Percentiles rank a stretch among this genome's conserved stretches.
Conservation (phyloP, 352 stramenopile species). For the Phytophthora rubi region DNA sequence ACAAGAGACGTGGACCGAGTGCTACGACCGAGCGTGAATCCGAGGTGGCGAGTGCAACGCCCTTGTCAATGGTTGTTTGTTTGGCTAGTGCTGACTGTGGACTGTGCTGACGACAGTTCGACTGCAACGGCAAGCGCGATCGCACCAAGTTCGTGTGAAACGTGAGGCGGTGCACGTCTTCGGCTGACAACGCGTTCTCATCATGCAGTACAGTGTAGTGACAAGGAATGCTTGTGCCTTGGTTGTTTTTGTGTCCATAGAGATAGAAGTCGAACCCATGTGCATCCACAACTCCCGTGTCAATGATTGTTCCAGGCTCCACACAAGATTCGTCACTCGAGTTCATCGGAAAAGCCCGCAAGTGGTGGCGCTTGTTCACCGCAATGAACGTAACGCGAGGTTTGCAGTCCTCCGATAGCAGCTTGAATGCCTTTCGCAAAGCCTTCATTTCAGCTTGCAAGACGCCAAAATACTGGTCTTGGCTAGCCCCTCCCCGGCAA, state of each 20-base stretch:
- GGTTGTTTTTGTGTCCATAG: not conserved
- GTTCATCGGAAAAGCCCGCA: not conserved
- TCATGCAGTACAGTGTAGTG: not conserved
- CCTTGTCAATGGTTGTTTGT: not conserved
- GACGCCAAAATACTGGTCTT: not conserved
- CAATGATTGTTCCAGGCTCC: not conserved
- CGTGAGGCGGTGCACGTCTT: not conserved
- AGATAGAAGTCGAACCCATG: not conserved
- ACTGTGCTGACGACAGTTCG: conserved; percentile 44
- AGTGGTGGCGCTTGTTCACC: not conserved
- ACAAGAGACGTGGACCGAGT: not conserved
- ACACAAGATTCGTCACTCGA: not conserved
- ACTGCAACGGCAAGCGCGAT: conserved; percentile 84
- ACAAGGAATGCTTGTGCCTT: no score
- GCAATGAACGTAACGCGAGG: not conserved
- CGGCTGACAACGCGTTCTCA: conserved; percentile 24
- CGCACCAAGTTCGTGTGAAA: conserved; percentile 78
- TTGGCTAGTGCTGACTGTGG: conserved; percentile 2
- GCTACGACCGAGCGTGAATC: not conserved
- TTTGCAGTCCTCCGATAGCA: not conserved
- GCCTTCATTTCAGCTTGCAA: not conserved
- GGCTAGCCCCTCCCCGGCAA: not conserved
- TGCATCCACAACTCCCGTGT: not conserved
- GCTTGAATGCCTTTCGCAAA: not conserved
- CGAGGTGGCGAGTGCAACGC: conserved; percentile 32